Percentiles rank a stretch among this genome's conserved stretches.
phyloP scores from a whole-genome alignment of 2,329 filamentous ascomycete genomes.

The Blastomyces percursus region DNA sequence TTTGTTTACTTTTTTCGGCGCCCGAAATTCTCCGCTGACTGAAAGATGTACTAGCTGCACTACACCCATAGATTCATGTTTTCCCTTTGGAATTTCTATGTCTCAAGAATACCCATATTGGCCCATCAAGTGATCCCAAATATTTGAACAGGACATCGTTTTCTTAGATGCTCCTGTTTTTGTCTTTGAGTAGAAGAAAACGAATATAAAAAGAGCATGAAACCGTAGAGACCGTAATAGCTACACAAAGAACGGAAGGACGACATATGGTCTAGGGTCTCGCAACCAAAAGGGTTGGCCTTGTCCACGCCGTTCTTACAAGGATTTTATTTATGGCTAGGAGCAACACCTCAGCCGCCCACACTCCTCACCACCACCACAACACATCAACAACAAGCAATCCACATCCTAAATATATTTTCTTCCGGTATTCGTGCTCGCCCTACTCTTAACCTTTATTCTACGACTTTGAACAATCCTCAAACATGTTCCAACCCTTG shows the following conservation, averaged over 20 bases:
- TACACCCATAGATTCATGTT: conserved; percentile 15
- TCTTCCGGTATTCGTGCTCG: neutral
- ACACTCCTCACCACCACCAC: no score
- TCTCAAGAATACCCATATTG: conserved; percentile 1
- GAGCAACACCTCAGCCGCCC: neutral
- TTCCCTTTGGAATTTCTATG: conserved; percentile 12
- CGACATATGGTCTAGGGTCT: neutral
- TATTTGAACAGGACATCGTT: conserved; percentile 6
- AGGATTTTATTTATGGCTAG: no score
- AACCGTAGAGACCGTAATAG: neutral
- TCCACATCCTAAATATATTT: neutral
- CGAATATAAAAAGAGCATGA: neutral
- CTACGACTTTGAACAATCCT: neutral
- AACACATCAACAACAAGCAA: neutral
- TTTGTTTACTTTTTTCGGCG: neutral
- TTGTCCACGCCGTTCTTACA: neutral
- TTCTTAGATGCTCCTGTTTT: conserved; percentile 15
- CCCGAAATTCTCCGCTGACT: neutral
- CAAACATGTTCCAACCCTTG: neutral
- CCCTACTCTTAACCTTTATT: neutral
- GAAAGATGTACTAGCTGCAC: neutral
- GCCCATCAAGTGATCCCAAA: neutral
- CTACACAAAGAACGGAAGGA: neutral
- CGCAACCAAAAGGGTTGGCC: neutral
- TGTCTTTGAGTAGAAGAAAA: conserved; percentile 7